Evolutionary conservation across 2,329 filamentous ascomycete genomes (phyloP).

Genomic region (Penicillium sp.): DNA sequence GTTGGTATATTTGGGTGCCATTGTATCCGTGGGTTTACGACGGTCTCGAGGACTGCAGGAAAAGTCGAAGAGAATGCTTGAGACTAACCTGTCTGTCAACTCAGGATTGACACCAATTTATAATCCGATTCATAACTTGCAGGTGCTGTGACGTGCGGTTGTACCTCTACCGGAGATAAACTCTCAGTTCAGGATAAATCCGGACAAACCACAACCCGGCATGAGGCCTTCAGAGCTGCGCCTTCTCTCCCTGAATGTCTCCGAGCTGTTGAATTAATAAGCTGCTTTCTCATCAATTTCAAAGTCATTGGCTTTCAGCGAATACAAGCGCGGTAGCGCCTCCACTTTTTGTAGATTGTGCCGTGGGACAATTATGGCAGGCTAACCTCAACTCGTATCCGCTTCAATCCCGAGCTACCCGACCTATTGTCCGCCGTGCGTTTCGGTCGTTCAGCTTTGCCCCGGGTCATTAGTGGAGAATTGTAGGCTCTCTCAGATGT

Average conservation of each 20-base stretch:
- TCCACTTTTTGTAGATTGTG: neutral
- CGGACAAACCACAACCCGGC: neutral
- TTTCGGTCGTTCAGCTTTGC: neutral
- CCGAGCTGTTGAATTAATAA: neutral
- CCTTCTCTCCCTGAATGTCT: too few relatives aligned
- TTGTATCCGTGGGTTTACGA: neutral
- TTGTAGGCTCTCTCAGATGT: too few relatives aligned
- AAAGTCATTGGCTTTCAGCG: neutral
- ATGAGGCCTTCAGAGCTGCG: neutral
- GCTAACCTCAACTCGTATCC: neutral
- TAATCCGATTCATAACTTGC: neutral
- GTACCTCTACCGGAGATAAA: neutral
- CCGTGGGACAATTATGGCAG: neutral
- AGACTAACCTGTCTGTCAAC: neutral
- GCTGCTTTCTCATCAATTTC: neutral
- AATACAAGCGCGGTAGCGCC: neutral
- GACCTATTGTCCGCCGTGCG: neutral
- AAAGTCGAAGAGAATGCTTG: neutral
- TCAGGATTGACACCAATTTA: neutral
- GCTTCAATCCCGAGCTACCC: neutral
- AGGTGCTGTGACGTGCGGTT: neutral
- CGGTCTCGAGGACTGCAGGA: neutral
- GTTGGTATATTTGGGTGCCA: constrained; percentile 16
- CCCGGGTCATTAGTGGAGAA: neutral
- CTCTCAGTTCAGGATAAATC: neutral